Evolutionary conservation across 2,329 filamentous ascomycete species (phyloP), one percentile per base, ranked within the genome.

Genomic region (Curvularia verruculosa): DNA sequence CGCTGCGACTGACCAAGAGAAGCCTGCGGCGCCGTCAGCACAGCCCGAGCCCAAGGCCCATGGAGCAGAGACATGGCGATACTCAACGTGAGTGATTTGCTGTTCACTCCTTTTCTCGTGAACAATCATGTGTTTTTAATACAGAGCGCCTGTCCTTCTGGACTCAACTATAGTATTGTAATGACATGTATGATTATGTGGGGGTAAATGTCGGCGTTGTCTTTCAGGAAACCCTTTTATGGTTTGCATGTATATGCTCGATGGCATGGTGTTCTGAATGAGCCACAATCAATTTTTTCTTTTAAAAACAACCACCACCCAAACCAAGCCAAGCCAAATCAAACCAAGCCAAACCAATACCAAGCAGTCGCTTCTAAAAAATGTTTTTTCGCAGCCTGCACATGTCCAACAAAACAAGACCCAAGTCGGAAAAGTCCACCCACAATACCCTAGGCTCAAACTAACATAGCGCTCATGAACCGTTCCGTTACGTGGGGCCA

Each of bases 51-150:
- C 39, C 9, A 51, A 62, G 40, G 47, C 66, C 15, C 71, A 69
- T 39, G 61, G 65, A 8, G 73, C 52, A 7, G 73, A 75, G 60
- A 76, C 72, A 13, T 76, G 72, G 72, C 63, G 71, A 31, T 76
- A 69, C 37, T 58, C 59, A 3, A 50, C 52, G 15, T 57, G 46
- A 31, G 45, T 19, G 8, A 31, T n/a, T 9, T 28, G 13, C 23
- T 45, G 34, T 53, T 26, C 23, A 23, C 7, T 34, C 37, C 29
- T 9, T 45, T 43, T 28, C 5, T 31, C 43, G 19, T 21, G 43
- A 45, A 12, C 23, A 7, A 12, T 21, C 8, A 40, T 21, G 19
- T 19, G 10, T 45, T 26, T 18, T 24, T 12, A 5, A 12, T 18
- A 48, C 8, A 8, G 9, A 36, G 19, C 8, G 3, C 24, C 5